phyloP scores from a whole-genome alignment of 306 rosid genomes.

The Medicago lupulina region DNA sequence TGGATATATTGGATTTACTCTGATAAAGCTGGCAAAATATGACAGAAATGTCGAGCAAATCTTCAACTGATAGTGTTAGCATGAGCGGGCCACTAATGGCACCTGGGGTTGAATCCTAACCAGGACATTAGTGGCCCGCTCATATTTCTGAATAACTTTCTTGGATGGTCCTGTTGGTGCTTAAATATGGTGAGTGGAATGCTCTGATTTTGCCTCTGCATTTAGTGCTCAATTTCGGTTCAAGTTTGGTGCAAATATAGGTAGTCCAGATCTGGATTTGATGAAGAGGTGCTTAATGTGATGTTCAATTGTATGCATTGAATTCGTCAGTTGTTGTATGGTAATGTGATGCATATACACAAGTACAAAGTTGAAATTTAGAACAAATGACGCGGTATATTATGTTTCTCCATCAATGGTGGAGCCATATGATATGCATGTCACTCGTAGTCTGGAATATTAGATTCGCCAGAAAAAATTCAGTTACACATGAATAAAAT shows the following conservation, averaged over 20 bases:
- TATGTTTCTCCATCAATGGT: too few species aligned
- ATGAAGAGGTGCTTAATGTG: background rate
- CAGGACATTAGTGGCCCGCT: slow-evolving; percentile 68
- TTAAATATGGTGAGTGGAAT: background rate
- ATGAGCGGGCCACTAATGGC: slow-evolving; percentile 64
- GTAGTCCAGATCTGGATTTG: background rate
- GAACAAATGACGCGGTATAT: too few species aligned
- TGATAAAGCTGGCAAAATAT: slow-evolving; percentile 47
- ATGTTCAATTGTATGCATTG: background rate
- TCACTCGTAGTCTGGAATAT: background rate
- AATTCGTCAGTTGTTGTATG: background rate
- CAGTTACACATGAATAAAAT: background rate
- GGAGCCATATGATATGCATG: background rate
- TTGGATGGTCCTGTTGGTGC: slow-evolving; percentile 58
- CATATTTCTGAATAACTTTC: slow-evolving; percentile 34
- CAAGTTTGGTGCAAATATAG: too few species aligned
- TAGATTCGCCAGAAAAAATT: background rate
- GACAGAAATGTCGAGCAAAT: slow-evolving; percentile 71
- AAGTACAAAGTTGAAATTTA: background rate
- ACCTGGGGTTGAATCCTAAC: slow-evolving; percentile 58
- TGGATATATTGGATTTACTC: slow-evolving; percentile 1
- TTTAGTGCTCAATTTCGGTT: too few species aligned
- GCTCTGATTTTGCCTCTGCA: too few species aligned
- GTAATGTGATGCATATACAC: too few species aligned
- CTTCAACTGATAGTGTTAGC: slow-evolving; percentile 67